Percentiles rank a stretch among this genome's conserved stretches.
Evolutionary conservation across 2,329 filamentous ascomycete genomes (phyloP).

Genomic region (Aquanectria penicillioides): DNA sequence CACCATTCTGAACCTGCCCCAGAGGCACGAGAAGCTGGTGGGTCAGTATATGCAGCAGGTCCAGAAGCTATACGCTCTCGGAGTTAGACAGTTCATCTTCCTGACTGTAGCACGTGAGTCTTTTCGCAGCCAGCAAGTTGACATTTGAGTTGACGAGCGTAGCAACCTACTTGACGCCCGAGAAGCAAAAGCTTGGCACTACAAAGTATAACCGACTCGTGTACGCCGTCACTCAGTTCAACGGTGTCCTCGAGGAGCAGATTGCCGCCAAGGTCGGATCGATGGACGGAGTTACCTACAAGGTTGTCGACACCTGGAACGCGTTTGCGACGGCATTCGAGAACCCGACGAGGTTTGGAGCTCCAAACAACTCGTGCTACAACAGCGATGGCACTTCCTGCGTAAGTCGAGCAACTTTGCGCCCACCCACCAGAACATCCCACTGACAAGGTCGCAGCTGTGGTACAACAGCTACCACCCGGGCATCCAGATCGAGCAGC

Average conservation of each 20-base stretch:
- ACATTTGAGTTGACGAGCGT: neutral
- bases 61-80: neutral
- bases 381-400: neutral
- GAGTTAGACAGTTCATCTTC: constrained; percentile 13
- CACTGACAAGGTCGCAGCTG: neutral
- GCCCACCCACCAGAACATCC: too few species aligned
- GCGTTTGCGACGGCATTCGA: neutral
- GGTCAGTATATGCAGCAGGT: neutral
- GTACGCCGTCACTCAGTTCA: neutral
- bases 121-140: accelerated
- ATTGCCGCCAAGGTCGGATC: neutral
- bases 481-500: neutral
- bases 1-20: neutral
- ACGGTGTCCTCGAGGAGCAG: neutral
- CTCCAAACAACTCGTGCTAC: neutral
- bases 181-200: neutral
- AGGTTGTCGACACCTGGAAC: neutral
- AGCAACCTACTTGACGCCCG: constrained; percentile 7
- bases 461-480: neutral
- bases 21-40: neutral
- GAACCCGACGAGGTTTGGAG: neutral
- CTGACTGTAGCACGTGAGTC: constrained; percentile 10
- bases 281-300: neutral
- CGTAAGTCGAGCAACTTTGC: too few species aligned
- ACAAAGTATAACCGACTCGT: neutral